Evolutionary conservation across 2,329 filamentous ascomycete genomes (phyloP).

Genomic region (Aureobasidium sp.): DNA sequence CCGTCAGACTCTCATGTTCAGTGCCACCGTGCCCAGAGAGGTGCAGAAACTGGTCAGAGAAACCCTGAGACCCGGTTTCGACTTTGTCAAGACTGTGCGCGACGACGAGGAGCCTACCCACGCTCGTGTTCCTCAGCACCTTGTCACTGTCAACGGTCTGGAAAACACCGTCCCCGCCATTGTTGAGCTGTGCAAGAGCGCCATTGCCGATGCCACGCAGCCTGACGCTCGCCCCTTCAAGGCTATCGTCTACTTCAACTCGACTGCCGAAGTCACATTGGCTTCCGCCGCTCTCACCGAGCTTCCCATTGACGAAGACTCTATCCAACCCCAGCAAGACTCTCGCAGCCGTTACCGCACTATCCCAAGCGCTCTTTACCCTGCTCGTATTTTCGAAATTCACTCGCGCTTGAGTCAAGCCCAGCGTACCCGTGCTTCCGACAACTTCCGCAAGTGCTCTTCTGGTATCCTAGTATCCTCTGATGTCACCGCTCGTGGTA

Average conservation of each 20-base stretch:
- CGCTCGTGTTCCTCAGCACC: slow-evolving; percentile 71
- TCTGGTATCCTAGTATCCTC: slow-evolving; percentile 49
- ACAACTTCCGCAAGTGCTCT: slow-evolving; percentile 60
- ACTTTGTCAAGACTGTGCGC: slow-evolving; percentile 83
- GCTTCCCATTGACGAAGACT: slow-evolving; percentile 26
- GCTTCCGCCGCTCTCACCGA: slow-evolving; percentile 53
- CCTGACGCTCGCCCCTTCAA: slow-evolving; percentile 64
- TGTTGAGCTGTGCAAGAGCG: slow-evolving; percentile 64
- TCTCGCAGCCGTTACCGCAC: slow-evolving; percentile 20
- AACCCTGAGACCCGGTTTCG: slow-evolving; percentile 75
- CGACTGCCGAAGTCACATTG: slow-evolving; percentile 64
- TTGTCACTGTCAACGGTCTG: slow-evolving; percentile 60
- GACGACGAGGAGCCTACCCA: slow-evolving; percentile 81
- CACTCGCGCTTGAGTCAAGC: slow-evolving; percentile 71
- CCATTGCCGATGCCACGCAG: slow-evolving; percentile 39
- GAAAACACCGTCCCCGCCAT: slow-evolving; percentile 72
- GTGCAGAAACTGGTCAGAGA: slow-evolving; percentile 72
- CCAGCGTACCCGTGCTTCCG: slow-evolving; percentile 62
- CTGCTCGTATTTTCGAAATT: slow-evolving; percentile 52
- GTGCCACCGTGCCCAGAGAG: slow-evolving; percentile 79
- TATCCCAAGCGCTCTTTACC: slow-evolving; percentile 27
- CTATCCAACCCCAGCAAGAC: slow-evolving; percentile 1
- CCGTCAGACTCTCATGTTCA: slow-evolving; percentile 91
- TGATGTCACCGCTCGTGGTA: slow-evolving; percentile 46
- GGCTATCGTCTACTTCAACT: slow-evolving; percentile 88